Evolutionary conservation across 139 green algal genomes (phyloP).

Genomic region (Micromonas commoda): DNA sequence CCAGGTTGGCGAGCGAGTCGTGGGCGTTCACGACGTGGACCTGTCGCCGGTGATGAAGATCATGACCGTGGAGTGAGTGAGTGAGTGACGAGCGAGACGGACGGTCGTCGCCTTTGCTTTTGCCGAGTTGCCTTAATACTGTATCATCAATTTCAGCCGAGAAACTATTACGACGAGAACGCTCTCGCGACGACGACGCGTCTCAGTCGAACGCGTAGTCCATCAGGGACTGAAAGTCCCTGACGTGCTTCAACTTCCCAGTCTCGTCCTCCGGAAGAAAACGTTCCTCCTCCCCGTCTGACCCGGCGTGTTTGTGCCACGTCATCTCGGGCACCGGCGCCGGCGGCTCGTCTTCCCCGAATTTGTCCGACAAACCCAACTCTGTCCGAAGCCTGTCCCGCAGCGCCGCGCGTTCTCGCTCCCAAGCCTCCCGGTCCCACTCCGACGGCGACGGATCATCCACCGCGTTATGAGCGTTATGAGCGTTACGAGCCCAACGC

Average conservation of each 20-base stretch:
- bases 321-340: no score
- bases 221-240: neutral
- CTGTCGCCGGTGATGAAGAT: slow-evolving; percentile 58
- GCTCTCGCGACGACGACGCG: no score
- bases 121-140: neutral
- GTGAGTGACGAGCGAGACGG: neutral
- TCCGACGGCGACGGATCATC: neutral
- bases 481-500: no score
- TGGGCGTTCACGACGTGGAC: slow-evolving; percentile 7
- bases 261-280: neutral
- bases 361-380: no score
- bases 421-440: no score
- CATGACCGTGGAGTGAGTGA: slow-evolving; percentile 53
- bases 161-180: neutral
- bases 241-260: neutral
- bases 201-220: neutral
- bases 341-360: no score
- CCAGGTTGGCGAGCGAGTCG: slow-evolving; percentile 13
- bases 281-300: neutral
- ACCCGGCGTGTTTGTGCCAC: no score
- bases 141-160: neutral
- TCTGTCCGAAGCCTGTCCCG: no score
- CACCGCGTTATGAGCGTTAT: neutral
- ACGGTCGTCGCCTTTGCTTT: neutral
- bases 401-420: no score